Evolutionary conservation across 192 early-diverging fungal genomes (phyloP).

Genomic region (Coemansia sp.): DNA sequence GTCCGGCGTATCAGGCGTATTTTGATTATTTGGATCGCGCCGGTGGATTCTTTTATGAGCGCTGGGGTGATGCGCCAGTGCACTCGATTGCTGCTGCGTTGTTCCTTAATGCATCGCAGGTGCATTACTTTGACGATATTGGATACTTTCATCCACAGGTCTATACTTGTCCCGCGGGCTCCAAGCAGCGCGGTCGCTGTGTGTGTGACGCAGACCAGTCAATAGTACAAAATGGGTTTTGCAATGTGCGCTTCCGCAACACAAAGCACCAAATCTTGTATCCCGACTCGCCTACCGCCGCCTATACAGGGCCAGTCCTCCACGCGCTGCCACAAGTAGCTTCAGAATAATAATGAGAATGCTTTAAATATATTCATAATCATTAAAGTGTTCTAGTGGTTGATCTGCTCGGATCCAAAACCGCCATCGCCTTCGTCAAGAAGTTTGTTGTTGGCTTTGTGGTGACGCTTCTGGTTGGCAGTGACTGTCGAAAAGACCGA

Average conservation of each 20-base stretch:
- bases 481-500: conserved; percentile 46
- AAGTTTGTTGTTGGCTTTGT: neutral
- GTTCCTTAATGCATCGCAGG: conserved; percentile 57
- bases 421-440: conserved; percentile 29
- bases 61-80: conserved; percentile 68
- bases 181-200: conserved; percentile 44
- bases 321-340: conserved; percentile 1
- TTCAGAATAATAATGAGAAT: neutral
- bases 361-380: neutral
- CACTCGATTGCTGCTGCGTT: conserved; percentile 69
- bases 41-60: conserved; percentile 89
- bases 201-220: conserved; percentile 40
- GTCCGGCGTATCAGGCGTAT: conserved; percentile 60
- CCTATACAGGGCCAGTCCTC: conserved; percentile 13
- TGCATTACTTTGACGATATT: conserved; percentile 76
- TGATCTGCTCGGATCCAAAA: conserved; percentile 49
- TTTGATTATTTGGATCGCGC: conserved; percentile 74
- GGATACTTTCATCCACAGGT: conserved; percentile 61
- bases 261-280: conserved; percentile 6
- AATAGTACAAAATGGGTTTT: conserved; percentile 20
- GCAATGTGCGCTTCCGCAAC: conserved; percentile 24
- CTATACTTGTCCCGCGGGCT: conserved; percentile 48
- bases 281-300: conserved; percentile 7
- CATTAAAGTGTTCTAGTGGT: conserved; percentile 20
- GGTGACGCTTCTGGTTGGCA: conserved; percentile 29